These are phyloP conservation scores for Apiospora hydei DNA, from an alignment of 2,329 filamentous ascomycete species.

Conservation along the genomic window DNA sequence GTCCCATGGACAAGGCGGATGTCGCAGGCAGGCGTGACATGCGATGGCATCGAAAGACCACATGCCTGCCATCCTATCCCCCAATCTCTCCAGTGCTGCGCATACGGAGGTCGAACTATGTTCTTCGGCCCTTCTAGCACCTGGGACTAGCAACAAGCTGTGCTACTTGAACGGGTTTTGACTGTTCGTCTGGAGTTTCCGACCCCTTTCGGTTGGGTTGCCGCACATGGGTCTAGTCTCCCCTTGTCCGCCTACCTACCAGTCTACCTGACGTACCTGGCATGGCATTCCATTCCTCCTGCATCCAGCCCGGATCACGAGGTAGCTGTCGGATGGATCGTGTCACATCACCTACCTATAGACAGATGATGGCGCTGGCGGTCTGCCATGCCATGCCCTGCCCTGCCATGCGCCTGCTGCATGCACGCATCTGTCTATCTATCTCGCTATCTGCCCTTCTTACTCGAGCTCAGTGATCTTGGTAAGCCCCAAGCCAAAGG, in stretches of 20 bases:
- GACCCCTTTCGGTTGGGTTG: constrained; percentile 10
- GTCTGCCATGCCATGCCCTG: background rate
- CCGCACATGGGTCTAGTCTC: constrained; percentile 2
- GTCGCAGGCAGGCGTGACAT: background rate
- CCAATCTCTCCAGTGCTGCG: background rate
- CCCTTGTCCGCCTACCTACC: constrained; percentile 5
- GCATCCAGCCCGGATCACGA: constrained; percentile 2
- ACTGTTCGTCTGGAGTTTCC: constrained; percentile 6
- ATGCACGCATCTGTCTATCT: background rate
- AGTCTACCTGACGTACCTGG: constrained; percentile 7
- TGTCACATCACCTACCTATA: background rate
- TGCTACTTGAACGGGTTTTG: background rate
- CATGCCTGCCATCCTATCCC: background rate
- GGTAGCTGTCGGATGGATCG: background rate
- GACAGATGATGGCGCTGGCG: background rate
- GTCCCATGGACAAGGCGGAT: constrained; percentile 12
- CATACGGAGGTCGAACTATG: background rate
- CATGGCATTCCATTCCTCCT: constrained; percentile 13
- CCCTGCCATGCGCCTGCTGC: constrained; percentile 1
- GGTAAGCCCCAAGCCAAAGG: background rate
- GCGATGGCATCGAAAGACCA: constrained; percentile 9
- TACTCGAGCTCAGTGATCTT: constrained; percentile 15
- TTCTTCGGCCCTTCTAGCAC: constrained; percentile 9
- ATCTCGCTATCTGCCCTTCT: background rate
- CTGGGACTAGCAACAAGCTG: constrained; percentile 4